Evolutionary conservation across 1,139 yeast genomes (phyloP), one percentile per base, ranked within the genome.

Genomic region (Hansenula sp.): DNA sequence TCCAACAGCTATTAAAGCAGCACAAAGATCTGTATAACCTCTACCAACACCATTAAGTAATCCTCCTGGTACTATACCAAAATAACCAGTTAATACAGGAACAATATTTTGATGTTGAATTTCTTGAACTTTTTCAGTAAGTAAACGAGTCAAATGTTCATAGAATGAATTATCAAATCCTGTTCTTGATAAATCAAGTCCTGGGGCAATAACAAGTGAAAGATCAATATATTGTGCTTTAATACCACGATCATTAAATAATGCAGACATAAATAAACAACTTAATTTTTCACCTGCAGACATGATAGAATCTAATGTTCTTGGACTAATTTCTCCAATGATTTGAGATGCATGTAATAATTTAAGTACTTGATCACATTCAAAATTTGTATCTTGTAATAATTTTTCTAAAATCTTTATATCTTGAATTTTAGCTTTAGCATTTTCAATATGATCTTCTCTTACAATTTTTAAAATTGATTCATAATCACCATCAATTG

Each of bases 11-110:
- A 89, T 77, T 57, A 92, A 73, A 1, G 98, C 98, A 16, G 98
- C 98, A 71, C 98, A 92, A 51, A 92, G 69, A 62, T 92, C 98
- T 14, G 98, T 92, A 64, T 92, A 92, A 22, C 98, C 98, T 60
- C 98, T 79, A 33, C 98, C 98, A 44, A 92, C 94, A 41, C 94
- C 89, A 55, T 84, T 85, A 51, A 92, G 69, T 43, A 92, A 69
- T 16, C 98, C 97, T 48, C 97, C 97, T 22, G 97, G 97, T 13
- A 92, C 88, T 29, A 79, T 71, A 24, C 98, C 98, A 57, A 92
- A 92, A 62, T 87, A 92, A 2, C 98, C 98, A 21, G 98, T 92
- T 42, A 92, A 73, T 2, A 92, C 97, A 1, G 98, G 98, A 27
- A 88, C 79, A 29, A 60, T 63, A 19, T 57, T 60, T 13, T 59